These are phyloP conservation scores for Byssoonygena ceratinophila DNA, from an alignment of 2,329 filamentous ascomycete genomes.

Conservation along the genomic window DNA sequence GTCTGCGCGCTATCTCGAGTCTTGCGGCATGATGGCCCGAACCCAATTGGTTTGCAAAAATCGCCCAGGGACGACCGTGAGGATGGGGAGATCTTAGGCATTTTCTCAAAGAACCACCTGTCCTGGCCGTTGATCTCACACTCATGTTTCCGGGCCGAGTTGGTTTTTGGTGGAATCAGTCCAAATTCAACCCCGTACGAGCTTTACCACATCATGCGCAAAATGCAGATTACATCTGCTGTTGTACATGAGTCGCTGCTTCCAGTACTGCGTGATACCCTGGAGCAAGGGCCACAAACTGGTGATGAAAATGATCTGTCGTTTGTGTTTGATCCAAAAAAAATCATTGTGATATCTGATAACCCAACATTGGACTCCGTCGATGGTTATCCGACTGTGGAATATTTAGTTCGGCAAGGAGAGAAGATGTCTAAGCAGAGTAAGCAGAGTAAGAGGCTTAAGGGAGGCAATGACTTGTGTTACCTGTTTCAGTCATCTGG, in stretches of 20 bases:
- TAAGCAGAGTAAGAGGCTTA: slow-evolving; percentile 4
- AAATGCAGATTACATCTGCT: slow-evolving; percentile 14
- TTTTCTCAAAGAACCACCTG: slow-evolving; percentile 13
- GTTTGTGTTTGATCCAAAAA: slow-evolving; percentile 11
- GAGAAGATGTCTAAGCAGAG: slow-evolving; percentile 4
- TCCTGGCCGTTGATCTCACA: slow-evolving; percentile 14
- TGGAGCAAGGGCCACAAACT: slow-evolving; percentile 1
- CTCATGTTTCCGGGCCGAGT: slow-evolving; percentile 13
- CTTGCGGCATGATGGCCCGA: slow-evolving; percentile 12
- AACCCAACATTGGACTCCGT: slow-evolving; percentile 12
- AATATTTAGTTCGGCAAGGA: slow-evolving; percentile 11
- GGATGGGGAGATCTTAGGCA: slow-evolving; percentile 13
- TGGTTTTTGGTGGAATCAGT: slow-evolving; percentile 15
- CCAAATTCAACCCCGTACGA: slow-evolving; percentile 13
- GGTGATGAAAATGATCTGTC: slow-evolving; percentile 1
- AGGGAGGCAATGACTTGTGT: slow-evolving; percentile 11
- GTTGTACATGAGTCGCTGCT: slow-evolving; percentile 15
- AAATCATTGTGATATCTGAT: slow-evolving; percentile 14
- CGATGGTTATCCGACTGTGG: slow-evolving; percentile 11
- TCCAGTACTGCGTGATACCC: slow-evolving; percentile 8
- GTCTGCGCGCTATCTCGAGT: slow-evolving; percentile 11
- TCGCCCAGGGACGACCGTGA: slow-evolving; percentile 11
- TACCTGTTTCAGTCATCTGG: slow-evolving; percentile 15
- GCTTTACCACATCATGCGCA: slow-evolving; percentile 15
- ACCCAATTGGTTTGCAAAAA: slow-evolving; percentile 8